Evolutionary conservation across 1,284 basidiomycete genomes (phyloP).

Genomic region (Fomitopsis schrenkii): DNA sequence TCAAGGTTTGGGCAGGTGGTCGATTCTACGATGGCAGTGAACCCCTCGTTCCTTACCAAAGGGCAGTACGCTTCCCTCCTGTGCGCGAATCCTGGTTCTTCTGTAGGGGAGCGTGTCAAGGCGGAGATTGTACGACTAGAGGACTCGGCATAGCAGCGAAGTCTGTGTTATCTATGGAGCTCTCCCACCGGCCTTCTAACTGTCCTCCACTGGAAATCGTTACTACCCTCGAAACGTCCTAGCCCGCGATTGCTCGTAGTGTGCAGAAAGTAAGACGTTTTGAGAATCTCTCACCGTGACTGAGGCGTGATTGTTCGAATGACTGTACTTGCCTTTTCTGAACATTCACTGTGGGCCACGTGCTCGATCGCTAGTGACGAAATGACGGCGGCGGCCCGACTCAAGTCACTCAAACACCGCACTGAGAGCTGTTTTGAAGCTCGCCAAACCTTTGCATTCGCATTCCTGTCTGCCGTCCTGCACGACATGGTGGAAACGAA

Average conservation of each 20-base stretch:
- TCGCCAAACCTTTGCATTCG: not conserved
- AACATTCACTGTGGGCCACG: not conserved
- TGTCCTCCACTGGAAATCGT: no score
- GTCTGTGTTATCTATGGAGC: not conserved
- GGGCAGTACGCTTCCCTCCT: conserved; percentile 48
- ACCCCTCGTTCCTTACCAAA: conserved; percentile 68
- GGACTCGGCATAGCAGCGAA: not conserved
- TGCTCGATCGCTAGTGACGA: not conserved
- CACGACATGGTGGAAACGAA: conserved; percentile 14
- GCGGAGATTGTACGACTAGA: conserved; percentile 23
- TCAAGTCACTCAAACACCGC: not conserved
- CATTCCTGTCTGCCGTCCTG: not conserved
- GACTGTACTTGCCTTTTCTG: not conserved
- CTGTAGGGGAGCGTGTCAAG: conserved; percentile 31
- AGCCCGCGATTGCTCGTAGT: no score
- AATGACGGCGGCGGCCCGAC: not conserved
- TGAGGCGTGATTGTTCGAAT: no score
- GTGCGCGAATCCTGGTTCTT: conserved; percentile 24
- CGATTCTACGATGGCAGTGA: conserved; percentile 62
- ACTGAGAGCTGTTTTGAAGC: not conserved
- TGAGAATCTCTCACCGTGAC: no score
- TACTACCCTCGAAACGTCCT: no score
- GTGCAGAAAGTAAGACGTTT: no score
- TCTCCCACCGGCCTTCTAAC: no score
- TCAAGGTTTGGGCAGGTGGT: conserved; percentile 46